Base-by-base conservation (phyloP, 495 filamentous ascomycete genomes). In the Chaetomidium leptoderma region DNA sequence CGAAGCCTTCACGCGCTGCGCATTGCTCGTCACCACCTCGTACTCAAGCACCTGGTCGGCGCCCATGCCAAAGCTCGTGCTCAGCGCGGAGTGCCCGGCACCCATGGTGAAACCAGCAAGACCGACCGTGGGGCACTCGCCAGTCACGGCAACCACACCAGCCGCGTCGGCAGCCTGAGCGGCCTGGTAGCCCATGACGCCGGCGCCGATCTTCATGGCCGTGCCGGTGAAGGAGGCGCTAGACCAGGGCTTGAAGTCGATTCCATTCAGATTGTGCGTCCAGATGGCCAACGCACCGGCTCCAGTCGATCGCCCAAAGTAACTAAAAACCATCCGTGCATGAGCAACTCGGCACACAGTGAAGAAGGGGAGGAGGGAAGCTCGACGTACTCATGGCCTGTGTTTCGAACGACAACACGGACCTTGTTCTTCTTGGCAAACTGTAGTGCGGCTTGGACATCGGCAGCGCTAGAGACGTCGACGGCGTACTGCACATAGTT, bases 41-140 rank as follows among this genome's bases (percentile, higher is more conserved):
- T 70, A 83, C 49, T 78, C 72, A 0, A 89, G 75, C 0, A 74
- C 72, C 26, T 86, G 74, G 56, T 87, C 85, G 0, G 84, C 83
- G 3, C 66, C 83, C 0, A 89, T 66, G 0, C 86, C 87, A 37
- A 76, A 81, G 5, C 63, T 68, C 0, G 79, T 76, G 6, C 64
- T 63, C 0, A 89, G 68, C 0, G 78, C 64, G 3, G 73, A 76
- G 60, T 85, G 81, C 0, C 86, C 86, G 13, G 81, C 85, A 3
- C 83, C 83, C 58, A 81, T 78, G 8, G 70, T 78, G 59, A 80
- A 81, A 7, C 77, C 79, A 3, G 67, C 73, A 19, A 70, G 39
- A n/a, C 76, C 77, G 14, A 81, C 79, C 2, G 74, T 78, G 0
- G 68, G 65, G 46, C 76, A 79, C 35, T 72, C 70, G 2, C 73